Conservation (phyloP, 441 rosid genomes). For the Corymbia calophylla region DNA sequence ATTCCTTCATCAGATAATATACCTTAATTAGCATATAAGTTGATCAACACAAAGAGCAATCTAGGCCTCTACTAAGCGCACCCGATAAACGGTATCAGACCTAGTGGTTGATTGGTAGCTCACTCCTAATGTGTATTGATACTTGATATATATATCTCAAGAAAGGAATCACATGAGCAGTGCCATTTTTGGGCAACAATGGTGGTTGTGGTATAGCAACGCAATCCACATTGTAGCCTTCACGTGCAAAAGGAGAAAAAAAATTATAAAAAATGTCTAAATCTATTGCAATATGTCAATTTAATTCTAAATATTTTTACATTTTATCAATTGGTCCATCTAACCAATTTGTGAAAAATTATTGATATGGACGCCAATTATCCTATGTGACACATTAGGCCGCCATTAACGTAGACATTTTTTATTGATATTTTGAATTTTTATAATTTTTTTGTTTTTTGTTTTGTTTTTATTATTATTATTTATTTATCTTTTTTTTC, state of each 20-base stretch:
- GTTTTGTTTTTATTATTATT: rapidly evolving
- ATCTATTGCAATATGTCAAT: neutral
- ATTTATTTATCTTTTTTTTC: rapidly evolving
- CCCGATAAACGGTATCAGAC: rapidly evolving
- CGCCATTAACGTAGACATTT: rapidly evolving
- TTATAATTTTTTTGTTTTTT: too few relatives aligned
- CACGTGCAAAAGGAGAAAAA: neutral
- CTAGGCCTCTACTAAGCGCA: rapidly evolving
- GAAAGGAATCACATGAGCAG: constrained; percentile 50
- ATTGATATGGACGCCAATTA: rapidly evolving
- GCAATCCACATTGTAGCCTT: rapidly evolving
- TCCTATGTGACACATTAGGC: rapidly evolving
- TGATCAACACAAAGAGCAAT: neutral
- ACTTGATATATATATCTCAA: neutral
- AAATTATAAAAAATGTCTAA: neutral
- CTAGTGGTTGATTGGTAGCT: neutral
- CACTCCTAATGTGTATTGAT: neutral
- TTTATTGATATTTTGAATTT: too few relatives aligned
- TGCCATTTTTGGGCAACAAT: constrained; percentile 49
- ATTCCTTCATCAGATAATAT: neutral
- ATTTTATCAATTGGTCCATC: too few relatives aligned
- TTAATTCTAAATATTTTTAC: too few relatives aligned
- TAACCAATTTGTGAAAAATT: too few relatives aligned
- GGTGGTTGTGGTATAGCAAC: neutral
- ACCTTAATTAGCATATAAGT: neutral